Evolutionary conservation across 2,329 filamentous ascomycete species (phyloP).

Genomic region (Aspergillus puulaauensis): DNA sequence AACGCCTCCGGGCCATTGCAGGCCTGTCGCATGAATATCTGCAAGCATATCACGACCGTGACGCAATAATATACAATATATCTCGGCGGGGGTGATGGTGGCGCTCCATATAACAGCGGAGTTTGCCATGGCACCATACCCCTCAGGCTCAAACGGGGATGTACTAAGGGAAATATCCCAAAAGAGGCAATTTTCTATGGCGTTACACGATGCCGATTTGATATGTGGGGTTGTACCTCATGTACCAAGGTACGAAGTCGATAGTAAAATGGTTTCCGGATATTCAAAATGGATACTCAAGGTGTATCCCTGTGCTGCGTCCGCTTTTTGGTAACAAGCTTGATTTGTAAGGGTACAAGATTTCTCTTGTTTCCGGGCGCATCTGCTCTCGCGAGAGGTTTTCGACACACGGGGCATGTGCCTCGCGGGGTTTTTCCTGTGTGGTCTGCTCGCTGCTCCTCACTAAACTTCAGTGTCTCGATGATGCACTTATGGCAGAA

Average conservation of each 20-base stretch:
- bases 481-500: constrained; percentile 65
- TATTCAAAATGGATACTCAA: background rate
- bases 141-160: background rate
- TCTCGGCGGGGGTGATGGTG: background rate
- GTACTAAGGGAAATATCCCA: background rate
- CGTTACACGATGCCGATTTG: background rate
- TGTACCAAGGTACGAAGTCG: background rate
- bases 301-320: background rate
- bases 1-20: background rate
- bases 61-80: background rate
- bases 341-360: constrained; percentile 40
- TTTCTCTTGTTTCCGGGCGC: constrained; percentile 33
- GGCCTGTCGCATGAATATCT: background rate
- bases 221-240: background rate
- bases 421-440: constrained; percentile 34
- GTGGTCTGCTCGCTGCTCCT: constrained; percentile 45
- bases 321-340: constrained; percentile 29
- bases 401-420: constrained; percentile 48
- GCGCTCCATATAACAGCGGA: background rate
- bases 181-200: background rate
- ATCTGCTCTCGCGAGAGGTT: constrained; percentile 39
- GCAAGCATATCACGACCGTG: background rate
- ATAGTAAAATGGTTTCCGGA: background rate
- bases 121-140: background rate
- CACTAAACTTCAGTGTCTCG: constrained; percentile 58